phyloP scores from a whole-genome alignment of 768 basidiomycete genomes.

The Tulasnella sp. region DNA sequence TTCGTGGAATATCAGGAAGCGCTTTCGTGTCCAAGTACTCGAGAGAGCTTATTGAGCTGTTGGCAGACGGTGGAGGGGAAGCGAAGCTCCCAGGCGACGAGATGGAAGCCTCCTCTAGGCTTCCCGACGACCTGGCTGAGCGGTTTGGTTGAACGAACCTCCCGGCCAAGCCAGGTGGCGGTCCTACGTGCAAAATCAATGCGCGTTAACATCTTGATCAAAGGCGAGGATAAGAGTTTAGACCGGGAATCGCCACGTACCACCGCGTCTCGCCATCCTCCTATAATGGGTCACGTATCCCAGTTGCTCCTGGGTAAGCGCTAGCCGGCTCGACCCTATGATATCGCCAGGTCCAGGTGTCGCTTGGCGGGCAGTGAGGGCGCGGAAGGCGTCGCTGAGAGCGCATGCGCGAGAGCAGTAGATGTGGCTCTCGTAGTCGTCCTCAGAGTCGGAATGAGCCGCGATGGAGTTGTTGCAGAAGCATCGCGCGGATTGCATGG shows the following conservation, averaged over 20 bases:
- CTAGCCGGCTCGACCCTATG: background rate
- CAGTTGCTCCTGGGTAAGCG: constrained; percentile 24
- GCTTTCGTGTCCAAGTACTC: background rate
- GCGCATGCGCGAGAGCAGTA: constrained; percentile 30
- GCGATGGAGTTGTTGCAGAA: constrained; percentile 12
- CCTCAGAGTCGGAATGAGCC: background rate
- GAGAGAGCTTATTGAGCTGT: constrained; percentile 23
- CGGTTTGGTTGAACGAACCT: background rate
- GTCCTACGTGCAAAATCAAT: background rate
- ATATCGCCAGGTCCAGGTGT: background rate
- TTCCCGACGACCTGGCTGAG: background rate
- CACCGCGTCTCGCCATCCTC: background rate
- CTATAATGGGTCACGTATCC: constrained; percentile 26
- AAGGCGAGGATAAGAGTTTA: background rate
- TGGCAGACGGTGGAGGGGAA: background rate
- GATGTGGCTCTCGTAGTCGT: constrained; percentile 23
- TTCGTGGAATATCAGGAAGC: background rate
- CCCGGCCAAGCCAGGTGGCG: background rate
- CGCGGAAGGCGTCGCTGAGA: constrained; percentile 17
- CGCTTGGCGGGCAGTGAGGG: constrained; percentile 28
- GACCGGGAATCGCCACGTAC: background rate
- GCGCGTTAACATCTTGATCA: background rate
- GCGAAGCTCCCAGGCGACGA: background rate
- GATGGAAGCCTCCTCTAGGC: background rate
- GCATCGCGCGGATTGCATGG: background rate